Percentiles rank a stretch among this genome's conserved stretches.
Evolutionary conservation across 2,329 filamentous ascomycete species (phyloP).

Genomic region (Macroventuria anomochaeta): DNA sequence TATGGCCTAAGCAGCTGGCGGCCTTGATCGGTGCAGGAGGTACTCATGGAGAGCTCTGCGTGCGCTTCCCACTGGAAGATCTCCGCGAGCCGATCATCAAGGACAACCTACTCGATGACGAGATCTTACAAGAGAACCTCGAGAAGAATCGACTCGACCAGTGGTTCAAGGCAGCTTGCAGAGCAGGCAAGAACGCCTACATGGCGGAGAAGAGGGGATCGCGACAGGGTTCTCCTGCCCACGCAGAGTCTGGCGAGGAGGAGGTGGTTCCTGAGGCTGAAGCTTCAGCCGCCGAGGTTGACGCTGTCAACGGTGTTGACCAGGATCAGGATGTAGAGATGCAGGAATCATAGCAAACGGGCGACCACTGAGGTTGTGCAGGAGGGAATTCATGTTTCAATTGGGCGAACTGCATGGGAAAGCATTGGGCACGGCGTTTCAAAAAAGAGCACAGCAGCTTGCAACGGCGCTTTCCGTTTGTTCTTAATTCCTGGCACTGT

Average conservation of each 20-base stretch:
- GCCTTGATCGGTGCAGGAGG: constrained; percentile 53
- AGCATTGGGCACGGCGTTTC: constrained; percentile 39
- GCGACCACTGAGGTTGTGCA: constrained; percentile 10
- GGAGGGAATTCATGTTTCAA: constrained; percentile 18
- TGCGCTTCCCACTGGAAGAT: constrained; percentile 59
- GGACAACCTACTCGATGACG: constrained; percentile 77
- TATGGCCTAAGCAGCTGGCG: constrained; percentile 29
- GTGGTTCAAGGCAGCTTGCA: constrained; percentile 64
- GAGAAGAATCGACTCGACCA: constrained; percentile 72
- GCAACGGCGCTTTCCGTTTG: constrained; percentile 19
- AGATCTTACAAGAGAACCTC: constrained; percentile 67
- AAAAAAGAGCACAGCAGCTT: constrained; percentile 21
- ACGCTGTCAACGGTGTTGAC: constrained; percentile 32
- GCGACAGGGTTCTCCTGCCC: constrained; percentile 14
- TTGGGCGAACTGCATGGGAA: constrained; percentile 28
- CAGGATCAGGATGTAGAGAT: constrained; percentile 42
- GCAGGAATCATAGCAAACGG: constrained; percentile 33
- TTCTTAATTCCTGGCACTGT: neutral
- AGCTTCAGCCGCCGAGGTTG: constrained; percentile 27
- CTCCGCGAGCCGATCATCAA: constrained; percentile 71
- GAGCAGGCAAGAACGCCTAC: constrained; percentile 46
- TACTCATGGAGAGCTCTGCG: constrained; percentile 66
- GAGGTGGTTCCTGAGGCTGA: constrained; percentile 16
- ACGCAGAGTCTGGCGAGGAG: constrained; percentile 10
- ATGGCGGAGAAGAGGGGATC: constrained; percentile 27